phyloP scores from a whole-genome alignment of 129 eudicot species.

The Ambrosia trifida region DNA sequence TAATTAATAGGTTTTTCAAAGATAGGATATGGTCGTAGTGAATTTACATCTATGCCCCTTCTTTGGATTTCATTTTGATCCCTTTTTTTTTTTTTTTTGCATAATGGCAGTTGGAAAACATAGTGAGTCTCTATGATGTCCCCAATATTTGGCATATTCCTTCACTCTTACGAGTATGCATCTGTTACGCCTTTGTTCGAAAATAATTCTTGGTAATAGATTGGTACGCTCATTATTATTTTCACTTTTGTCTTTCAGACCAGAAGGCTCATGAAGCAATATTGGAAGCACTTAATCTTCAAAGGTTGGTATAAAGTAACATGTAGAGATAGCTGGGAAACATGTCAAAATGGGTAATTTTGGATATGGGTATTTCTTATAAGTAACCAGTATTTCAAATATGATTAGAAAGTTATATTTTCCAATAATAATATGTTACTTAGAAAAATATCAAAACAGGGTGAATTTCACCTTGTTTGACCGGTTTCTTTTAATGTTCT shows the following conservation, averaged over 20 bases:
- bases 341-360: too few relatives aligned
- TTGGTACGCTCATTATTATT: background rate
- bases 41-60: conserved; percentile 19
- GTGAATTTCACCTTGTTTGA: background rate
- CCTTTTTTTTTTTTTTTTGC: too few relatives aligned
- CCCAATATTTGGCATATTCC: conserved; percentile 97
- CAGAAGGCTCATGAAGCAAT: conserved; percentile 98
- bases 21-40: background rate
- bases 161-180: conserved; percentile 66
- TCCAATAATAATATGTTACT: background rate
- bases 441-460: too few relatives aligned
- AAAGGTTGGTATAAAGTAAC: conserved; percentile 44
- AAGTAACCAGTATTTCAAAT: background rate
- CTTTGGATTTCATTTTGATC: background rate
- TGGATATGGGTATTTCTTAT: too few relatives aligned
- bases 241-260: conserved; percentile 43
- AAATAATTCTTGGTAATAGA: conserved; percentile 17
- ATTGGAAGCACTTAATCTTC: conserved; percentile 72
- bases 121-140: conserved; percentile 80
- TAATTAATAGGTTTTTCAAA: too few relatives aligned
- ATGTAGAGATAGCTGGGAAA: too few relatives aligned
- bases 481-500: background rate
- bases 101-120: conserved; percentile 59
- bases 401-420: background rate
- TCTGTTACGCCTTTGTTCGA: background rate